Evolutionary conservation across 257 asterid species (phyloP), one percentile per base, ranked within the genome.

Genomic region (Thymus mandschuricus): DNA sequence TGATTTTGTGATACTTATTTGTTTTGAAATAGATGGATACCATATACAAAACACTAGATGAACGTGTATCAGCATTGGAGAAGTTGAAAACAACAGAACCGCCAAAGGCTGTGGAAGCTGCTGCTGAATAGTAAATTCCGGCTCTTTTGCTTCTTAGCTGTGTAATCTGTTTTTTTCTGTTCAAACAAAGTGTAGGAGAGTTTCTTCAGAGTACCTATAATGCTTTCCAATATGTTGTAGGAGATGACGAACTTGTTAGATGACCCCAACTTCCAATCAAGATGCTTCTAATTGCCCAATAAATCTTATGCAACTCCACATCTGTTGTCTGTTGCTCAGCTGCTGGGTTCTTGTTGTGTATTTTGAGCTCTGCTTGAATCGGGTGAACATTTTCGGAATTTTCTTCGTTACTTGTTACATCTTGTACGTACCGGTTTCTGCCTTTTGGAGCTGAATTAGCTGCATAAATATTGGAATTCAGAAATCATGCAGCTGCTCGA

Each of bases 51-150:
- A 81, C 95, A 31, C 82, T 92, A 77, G 96, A 92, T 33, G 85
- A 83, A 56, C 89, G 93, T 60, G 74, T 88, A 74, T 86, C 86
- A 12, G 74, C 84, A 64, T 52, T 92, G 81, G 98, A 92, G 81
- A 84, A 86, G 82, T 67, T 80, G 80, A 86, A 86, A 75, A 81
- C 83, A 70, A 89, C 50, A 2, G 89, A 89, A 75, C 84, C 80
- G 29, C 76, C 91, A 9, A 86, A 87, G 84, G 81, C 68, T n/a
- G 84, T 55, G 66, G 90, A 89, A 73, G 77, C 87, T 72, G 67
- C 87, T 72, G 67, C 89, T n/a, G 86, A 88, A 55, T 86, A 88
- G 79, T 13, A 78, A 67, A 69, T 28, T 51, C 34, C 52, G 51
- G 73, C 57, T 30, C 30, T 72, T 44, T 38, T 44, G 41, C 66